Conservation (phyloP, 306 rosid species). For the Psophocarpus tetragonolobus region DNA sequence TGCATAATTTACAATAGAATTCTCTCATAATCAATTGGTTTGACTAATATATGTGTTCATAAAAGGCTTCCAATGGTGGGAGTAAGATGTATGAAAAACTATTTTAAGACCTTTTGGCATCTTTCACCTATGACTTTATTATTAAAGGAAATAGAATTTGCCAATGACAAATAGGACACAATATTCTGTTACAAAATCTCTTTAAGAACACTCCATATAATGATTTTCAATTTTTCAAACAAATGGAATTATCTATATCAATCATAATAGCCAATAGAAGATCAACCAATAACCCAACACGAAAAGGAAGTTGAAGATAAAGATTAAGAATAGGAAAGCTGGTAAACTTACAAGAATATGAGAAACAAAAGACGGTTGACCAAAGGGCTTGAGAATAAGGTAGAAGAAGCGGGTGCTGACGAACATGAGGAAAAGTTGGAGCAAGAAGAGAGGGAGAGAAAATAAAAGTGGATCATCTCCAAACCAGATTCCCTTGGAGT, state of each 20-base stretch:
- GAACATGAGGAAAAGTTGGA: constrained; percentile 59
- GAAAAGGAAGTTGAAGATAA: background rate
- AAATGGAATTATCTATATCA: background rate
- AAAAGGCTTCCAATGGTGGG: background rate
- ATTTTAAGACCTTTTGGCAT: background rate
- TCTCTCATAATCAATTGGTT: background rate
- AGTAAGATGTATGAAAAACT: background rate
- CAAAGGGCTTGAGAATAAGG: constrained; percentile 59
- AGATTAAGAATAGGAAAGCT: background rate
- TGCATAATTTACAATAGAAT: background rate
- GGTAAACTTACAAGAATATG: constrained; percentile 55
- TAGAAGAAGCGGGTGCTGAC: constrained; percentile 38
- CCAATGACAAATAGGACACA: background rate
- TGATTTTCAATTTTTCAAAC: background rate
- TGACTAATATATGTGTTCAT: background rate
- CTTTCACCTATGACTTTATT: background rate
- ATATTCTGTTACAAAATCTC: background rate
- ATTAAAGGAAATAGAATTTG: background rate
- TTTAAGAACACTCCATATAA: background rate
- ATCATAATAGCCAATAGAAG: background rate
- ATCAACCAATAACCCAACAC: background rate
- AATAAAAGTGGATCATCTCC: constrained; percentile 55
- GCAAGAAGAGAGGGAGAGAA: constrained; percentile 50
- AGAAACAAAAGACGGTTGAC: constrained; percentile 58
- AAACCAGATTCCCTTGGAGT: constrained; percentile 52